Base-by-base conservation (phyloP, 805 yeast species). In the Ogataea minuta region DNA sequence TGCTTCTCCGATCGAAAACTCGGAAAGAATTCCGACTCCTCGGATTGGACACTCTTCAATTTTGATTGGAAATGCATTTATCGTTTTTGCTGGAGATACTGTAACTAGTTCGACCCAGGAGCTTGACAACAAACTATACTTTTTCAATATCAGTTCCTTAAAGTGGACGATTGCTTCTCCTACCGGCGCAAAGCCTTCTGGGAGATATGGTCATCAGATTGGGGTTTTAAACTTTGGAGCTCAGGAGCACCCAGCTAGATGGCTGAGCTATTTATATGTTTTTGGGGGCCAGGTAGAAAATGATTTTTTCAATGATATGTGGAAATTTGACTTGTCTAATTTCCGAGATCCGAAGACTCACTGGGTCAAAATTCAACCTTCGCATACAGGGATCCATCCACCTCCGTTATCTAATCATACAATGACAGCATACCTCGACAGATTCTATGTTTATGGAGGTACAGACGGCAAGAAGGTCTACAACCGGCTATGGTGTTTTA, bases 81-180 rank as follows among this genome's bases (percentile, higher is more conserved):
- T 93, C 31, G 78, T 93, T 10, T 91, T 87, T 63, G 99, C 98
- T 24, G 99, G 99, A 54, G 99, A 93, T 59, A 93, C 98, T 1
- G 84, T 81, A 27, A 82, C 89, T 24, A 88, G 84, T 56, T 75
- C 74, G 34, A 72, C 72, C 35, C 88, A 88, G 5, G 79, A 77
- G 41, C 81, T 95, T 49, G 99, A 93, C 64, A 90, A 91, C 63
- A 87, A 85, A 57, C 68, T 93, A 44, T 93, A 93, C 61, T 73
- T 93, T 53, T 84, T 93, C 67, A 84, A 85, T 61, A 82, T 84
- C 45, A 79, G 82, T 34, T 78, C 90, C 2, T 68, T 77, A 46
- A 80, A 81, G 52, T 84, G 93, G 91, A 81, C 90, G 0, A 74
- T 80, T 9, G 87, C 96, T 46, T 74, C 76, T 45, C 87, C 89